Evolutionary conservation across 768 basidiomycete genomes (phyloP).

Genomic region (Paxillus ammoniavirescens): DNA sequence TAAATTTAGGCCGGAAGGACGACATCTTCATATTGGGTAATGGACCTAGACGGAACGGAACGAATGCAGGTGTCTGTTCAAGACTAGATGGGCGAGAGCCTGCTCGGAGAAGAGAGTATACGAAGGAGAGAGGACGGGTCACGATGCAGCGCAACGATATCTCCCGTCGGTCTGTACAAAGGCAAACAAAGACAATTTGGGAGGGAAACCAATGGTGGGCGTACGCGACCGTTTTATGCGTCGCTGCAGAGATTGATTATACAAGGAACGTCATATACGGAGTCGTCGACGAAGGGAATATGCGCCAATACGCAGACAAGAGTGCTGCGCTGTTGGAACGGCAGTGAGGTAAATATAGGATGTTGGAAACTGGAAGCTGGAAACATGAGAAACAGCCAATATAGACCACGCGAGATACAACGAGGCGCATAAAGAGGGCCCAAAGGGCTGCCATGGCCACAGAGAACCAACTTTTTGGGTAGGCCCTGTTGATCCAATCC

Average conservation of each 20-base stretch:
- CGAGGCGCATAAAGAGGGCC: conserved; percentile 4
- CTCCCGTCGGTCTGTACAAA: neutral
- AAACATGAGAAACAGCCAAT: neutral
- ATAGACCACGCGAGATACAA: neutral
- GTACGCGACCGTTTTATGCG: conserved; percentile 8
- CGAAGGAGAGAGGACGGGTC: neutral
- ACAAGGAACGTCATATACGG: conserved; percentile 21
- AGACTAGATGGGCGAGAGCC: conserved; percentile 9
- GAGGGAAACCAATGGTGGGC: neutral
- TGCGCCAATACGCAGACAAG: neutral
- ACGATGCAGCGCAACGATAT: neutral
- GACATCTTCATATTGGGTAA: conserved; percentile 17
- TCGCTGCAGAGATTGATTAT: neutral
- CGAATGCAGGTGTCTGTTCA: neutral
- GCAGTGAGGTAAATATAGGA: conserved; percentile 1
- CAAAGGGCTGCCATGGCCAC: conserved; percentile 3
- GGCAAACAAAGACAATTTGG: neutral
- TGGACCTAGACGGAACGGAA: neutral
- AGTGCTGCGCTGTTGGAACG: neutral
- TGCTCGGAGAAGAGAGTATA: conserved; percentile 7
- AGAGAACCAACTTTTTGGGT: neutral
- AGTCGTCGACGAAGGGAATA: neutral
- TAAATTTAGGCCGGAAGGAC: conserved; percentile 20
- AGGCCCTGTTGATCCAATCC: neutral
- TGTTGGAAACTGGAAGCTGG: neutral